Base-by-base conservation (phyloP, 306 rosid genomes). In the Datisca glomerata region DNA sequence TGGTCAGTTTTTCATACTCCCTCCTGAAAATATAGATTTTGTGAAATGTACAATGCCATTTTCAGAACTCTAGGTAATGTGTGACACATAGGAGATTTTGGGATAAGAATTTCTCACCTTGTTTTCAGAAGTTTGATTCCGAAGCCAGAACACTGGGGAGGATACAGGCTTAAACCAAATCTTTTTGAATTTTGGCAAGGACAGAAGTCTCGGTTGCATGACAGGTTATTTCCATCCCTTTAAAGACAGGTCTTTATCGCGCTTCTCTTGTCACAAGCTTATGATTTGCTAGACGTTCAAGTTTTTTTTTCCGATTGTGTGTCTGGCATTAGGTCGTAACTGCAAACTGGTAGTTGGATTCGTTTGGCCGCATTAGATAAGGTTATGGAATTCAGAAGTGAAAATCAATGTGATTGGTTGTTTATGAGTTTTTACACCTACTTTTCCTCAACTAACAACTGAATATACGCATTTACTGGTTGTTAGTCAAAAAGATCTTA, bases 131-230 rank as follows among this genome's bases (percentile, higher is more conserved):
- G 82, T 66, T 32, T 71, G 70, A 80, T 91, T 56, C 92, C 98
- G 27, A 80, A 80, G 52, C 96, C 98, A 31, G 60, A 63, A 60
- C 55, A 73, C 60, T 91, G 98, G 98, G 98, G 98, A 64, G 98
- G 98, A 61, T 91, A 80, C 73, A 73, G 81, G 45, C 91, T 91
- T 53, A 78, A 64, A 27, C 98, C 98, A 28, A 71, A 62, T 64
- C 60, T 66, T 48, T 84, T 78, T 55, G 96, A 91, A 55, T 91
- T 91, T 75, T 84, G 98, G 96, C 98, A 78, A 67, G 98, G 98
- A 50, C 98, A 91, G 61, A 32, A 54, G 45, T 91, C 96, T 66
- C 96, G 98, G 56, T 64, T 84, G 72, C 98, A 91, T 52, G 98
- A 91, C 96, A 91, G 98, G 94, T 91, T 79, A 75, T 75, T 83